These are phyloP conservation scores for Talaromyces wortmannii DNA, from an alignment of 495 filamentous ascomycete species.

Conservation along the genomic window DNA sequence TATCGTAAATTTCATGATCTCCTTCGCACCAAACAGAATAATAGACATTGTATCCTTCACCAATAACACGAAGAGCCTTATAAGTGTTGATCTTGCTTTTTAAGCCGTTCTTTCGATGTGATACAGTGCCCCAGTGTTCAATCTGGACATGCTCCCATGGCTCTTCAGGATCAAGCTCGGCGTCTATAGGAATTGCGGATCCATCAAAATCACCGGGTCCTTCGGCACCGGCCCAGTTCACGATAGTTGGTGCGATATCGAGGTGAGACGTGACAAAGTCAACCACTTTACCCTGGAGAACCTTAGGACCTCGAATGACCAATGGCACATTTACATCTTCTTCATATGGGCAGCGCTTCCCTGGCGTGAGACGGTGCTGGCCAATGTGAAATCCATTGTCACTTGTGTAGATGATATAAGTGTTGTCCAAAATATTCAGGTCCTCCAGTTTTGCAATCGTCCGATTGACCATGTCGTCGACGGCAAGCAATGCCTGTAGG, in stretches of 20 bases:
- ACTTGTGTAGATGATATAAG: constrained; percentile 64
- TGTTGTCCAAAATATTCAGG: constrained; percentile 44
- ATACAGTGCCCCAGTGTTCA: constrained; percentile 51
- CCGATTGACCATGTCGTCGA: too few species aligned
- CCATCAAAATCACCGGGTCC: constrained; percentile 52
- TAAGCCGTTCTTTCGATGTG: not conserved
- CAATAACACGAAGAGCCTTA: constrained; percentile 53
- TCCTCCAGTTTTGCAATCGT: too few species aligned
- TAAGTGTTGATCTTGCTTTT: constrained; percentile 43
- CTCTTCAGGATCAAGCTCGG: constrained; percentile 14
- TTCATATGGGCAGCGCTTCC: constrained; percentile 65
- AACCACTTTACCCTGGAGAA: constrained; percentile 32
- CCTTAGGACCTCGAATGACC: constrained; percentile 50
- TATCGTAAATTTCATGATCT: constrained; percentile 59
- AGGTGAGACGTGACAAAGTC: constrained; percentile 61
- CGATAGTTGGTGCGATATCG: constrained; percentile 61
- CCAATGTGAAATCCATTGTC: constrained; percentile 75
- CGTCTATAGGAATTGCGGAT: constrained; percentile 42
- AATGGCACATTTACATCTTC: constrained; percentile 70
- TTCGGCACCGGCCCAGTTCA: constrained; percentile 42
- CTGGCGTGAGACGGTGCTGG: constrained; percentile 64
- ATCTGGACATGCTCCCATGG: constrained; percentile 60
- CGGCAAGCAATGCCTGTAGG: too few species aligned
- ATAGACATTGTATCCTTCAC: constrained; percentile 48
- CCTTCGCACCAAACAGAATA: constrained; percentile 63